These are phyloP conservation scores for Scleromitrula shiraiana DNA, from an alignment of 2,329 filamentous ascomycete genomes.

Conservation along the genomic window DNA sequence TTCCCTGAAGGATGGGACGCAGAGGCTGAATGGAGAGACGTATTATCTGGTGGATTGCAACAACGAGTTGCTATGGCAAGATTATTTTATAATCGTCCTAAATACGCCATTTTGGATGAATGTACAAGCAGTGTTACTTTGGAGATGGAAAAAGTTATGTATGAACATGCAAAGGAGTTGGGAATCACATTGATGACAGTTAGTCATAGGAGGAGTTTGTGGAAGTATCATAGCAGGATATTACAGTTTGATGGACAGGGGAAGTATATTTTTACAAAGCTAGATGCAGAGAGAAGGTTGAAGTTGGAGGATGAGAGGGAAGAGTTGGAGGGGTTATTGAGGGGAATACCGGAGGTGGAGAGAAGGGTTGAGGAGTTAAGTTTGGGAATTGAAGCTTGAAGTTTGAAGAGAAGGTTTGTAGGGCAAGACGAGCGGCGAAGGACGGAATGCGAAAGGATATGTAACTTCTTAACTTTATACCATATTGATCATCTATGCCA, in stretches of 20 bases:
- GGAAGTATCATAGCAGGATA: conserved; percentile 94
- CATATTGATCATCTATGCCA: too few species aligned
- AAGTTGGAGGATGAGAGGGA: conserved; percentile 94
- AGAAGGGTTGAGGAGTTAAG: conserved; percentile 75
- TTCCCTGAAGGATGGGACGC: conserved; percentile 79
- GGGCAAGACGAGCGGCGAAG: background rate
- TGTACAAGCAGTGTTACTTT: conserved; percentile 94
- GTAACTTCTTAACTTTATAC: too few species aligned
- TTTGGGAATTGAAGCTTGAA: background rate
- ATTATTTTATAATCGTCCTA: conserved; percentile 85
- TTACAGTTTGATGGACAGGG: conserved; percentile 96
- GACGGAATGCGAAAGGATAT: background rate
- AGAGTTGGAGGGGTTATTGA: conserved; percentile 76
- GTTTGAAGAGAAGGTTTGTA: background rate
- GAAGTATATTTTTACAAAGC: conserved; percentile 75
- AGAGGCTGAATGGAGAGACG: conserved; percentile 94
- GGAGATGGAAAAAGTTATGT: conserved; percentile 93
- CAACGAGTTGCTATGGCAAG: conserved; percentile 96
- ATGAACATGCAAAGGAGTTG: conserved; percentile 85
- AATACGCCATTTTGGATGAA: conserved; percentile 94
- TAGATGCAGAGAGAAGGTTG: conserved; percentile 82
- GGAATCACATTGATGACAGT: conserved; percentile 97
- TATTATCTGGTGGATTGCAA: conserved; percentile 84
- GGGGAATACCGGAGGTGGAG: conserved; percentile 83
- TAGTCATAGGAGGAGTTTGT: conserved; percentile 80